phyloP scores from a whole-genome alignment of 2,329 filamentous ascomycete genomes.

The Cercospora sp. region DNA sequence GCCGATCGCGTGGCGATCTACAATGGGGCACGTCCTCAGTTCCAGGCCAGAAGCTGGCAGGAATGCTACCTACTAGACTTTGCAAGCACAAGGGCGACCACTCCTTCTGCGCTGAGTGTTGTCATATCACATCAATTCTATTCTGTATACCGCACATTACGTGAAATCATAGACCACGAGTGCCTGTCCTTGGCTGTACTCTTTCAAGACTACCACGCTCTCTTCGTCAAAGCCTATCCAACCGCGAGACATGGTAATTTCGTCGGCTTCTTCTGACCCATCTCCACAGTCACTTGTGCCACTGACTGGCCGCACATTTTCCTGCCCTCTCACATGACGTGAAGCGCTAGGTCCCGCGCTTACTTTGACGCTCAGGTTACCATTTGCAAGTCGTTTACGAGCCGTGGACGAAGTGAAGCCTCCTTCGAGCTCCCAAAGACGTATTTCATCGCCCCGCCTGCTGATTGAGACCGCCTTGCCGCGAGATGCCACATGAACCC shows the following conservation, averaged over 20 bases:
- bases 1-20: conserved; percentile 5
- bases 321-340: conserved; percentile 1
- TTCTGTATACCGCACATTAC: conserved; percentile 39
- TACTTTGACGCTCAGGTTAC: conserved; percentile 58
- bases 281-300: background rate
- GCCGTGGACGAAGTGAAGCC: conserved; percentile 54
- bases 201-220: conserved; percentile 82
- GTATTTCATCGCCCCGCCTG: conserved; percentile 64
- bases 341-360: conserved; percentile 29
- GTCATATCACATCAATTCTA: background rate
- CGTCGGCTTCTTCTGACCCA: conserved; percentile 23
- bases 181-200: conserved; percentile 68
- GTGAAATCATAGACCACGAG: conserved; percentile 88
- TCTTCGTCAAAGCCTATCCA: conserved; percentile 91
- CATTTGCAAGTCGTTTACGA: conserved; percentile 45
- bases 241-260: conserved; percentile 50
- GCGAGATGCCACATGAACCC: conserved; percentile 78
- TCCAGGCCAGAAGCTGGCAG: background rate
- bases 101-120: background rate
- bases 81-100: background rate
- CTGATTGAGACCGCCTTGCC: conserved; percentile 92
- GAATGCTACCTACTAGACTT: background rate
- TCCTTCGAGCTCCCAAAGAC: conserved; percentile 88
- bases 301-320: conserved; percentile 25
- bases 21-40: background rate